Conservation (phyloP, 2,329 filamentous ascomycete genomes). For the Rutstroemia sp. region DNA sequence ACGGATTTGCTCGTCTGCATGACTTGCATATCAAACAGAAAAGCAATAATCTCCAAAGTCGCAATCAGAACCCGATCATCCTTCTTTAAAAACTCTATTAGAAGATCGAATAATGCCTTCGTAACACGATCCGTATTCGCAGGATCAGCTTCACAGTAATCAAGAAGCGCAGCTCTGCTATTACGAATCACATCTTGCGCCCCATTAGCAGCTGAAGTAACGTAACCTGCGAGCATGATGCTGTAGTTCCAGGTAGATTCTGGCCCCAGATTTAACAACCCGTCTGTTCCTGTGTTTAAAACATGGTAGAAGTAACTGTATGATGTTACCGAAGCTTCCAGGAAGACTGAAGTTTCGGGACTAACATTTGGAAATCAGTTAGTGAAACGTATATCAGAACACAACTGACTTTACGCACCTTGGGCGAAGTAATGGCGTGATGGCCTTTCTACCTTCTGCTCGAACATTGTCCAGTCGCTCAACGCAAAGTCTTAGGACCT, state of each 20-base stretch:
- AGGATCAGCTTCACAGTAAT: conserved; percentile 35
- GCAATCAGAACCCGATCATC: conserved; percentile 66
- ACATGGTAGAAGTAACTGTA: conserved; percentile 18
- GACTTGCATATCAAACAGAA: conserved; percentile 54
- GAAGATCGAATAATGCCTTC: neutral
- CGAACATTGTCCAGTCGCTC: conserved; percentile 91
- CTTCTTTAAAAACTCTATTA: conserved; percentile 41
- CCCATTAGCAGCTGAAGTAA: conserved; percentile 69
- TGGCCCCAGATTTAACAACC: conserved; percentile 6
- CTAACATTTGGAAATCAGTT: neutral
- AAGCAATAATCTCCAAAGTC: conserved; percentile 68
- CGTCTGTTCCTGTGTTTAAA: conserved; percentile 13
- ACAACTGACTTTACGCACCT: neutral
- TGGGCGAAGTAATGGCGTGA: conserved; percentile 33
- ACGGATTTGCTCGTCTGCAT: neutral
- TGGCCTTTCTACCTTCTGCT: conserved; percentile 50
- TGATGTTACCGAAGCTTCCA: conserved; percentile 7
- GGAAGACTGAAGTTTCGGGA: neutral
- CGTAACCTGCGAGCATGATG: conserved; percentile 56
- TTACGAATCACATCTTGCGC: conserved; percentile 68
- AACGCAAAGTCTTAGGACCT: conserved; percentile 59
- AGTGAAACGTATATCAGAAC: neutral
- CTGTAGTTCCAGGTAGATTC: conserved; percentile 22
- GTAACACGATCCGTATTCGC: conserved; percentile 37
- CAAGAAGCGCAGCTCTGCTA: conserved; percentile 56